Conservation (phyloP, 2,329 filamentous ascomycete genomes). For the Zasmidium cellare region DNA sequence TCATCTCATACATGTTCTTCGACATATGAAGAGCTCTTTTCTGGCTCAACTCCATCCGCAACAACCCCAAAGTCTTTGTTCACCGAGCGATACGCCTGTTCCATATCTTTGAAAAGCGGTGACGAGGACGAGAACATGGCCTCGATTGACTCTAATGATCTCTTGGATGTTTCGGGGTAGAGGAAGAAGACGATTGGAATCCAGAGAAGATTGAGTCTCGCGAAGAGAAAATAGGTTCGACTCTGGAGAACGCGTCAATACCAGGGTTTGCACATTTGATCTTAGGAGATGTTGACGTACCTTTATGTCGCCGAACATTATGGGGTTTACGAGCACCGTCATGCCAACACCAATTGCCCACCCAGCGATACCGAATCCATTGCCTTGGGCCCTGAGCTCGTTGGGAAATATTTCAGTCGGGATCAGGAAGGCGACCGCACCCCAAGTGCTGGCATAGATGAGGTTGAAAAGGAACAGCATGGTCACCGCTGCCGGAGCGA, state of each 20-base stretch:
- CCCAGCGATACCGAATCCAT: slow-evolving; percentile 59
- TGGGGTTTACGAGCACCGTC: slow-evolving; percentile 54
- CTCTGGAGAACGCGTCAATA: slow-evolving; percentile 27
- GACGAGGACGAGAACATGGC: slow-evolving; percentile 41
- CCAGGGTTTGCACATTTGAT: too few relatives aligned
- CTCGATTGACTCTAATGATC: slow-evolving; percentile 45
- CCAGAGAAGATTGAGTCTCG: slow-evolving; percentile 52
- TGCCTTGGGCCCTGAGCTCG: slow-evolving; percentile 59
- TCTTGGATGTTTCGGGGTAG: slow-evolving; percentile 21
- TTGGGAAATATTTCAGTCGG: slow-evolving; percentile 56
- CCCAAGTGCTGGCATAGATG: slow-evolving; percentile 54
- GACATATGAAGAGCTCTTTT: too few relatives aligned
- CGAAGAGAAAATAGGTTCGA: slow-evolving; percentile 55
- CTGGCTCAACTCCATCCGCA: not conserved
- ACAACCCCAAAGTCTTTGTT: not conserved
- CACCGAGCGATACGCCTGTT: slow-evolving; percentile 36
- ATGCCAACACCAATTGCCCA: slow-evolving; percentile 59
- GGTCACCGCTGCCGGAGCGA: slow-evolving; percentile 48
- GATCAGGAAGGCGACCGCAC: slow-evolving; percentile 43
- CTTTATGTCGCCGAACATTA: slow-evolving; percentile 45
- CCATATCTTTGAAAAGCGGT: slow-evolving; percentile 49
- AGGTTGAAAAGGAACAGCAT: slow-evolving; percentile 55
- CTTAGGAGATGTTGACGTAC: too few relatives aligned
- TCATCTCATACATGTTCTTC: too few relatives aligned
- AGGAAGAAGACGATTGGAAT: slow-evolving; percentile 37